Percentiles rank a stretch among this genome's conserved stretches.
These are phyloP conservation scores for Epichloe elymi DNA, from an alignment of 2,329 filamentous ascomycete genomes.

Conservation along the genomic window DNA sequence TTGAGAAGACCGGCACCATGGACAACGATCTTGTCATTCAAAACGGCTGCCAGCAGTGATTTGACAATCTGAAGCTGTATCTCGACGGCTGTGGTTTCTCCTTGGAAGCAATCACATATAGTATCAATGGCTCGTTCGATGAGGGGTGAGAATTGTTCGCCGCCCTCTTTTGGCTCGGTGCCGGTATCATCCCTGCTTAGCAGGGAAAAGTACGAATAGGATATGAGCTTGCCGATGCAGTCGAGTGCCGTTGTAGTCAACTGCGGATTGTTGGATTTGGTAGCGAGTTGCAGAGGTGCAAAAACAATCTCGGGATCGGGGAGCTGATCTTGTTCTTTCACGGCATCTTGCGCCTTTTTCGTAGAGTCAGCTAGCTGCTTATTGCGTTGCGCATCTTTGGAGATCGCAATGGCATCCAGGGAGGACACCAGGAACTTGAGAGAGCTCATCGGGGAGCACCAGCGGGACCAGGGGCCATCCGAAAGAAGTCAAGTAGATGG, in stretches of 20 bases:
- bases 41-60: conserved; percentile 81
- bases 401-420: conserved; percentile 79
- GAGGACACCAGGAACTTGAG: conserved; percentile 92
- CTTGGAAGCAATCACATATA: conserved; percentile 98
- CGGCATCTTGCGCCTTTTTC: conserved; percentile 68
- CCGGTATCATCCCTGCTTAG: conserved; percentile 34
- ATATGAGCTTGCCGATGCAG: conserved; percentile 97
- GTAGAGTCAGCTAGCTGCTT: conserved; percentile 74
- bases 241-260: conserved; percentile 85
- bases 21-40: conserved; percentile 98
- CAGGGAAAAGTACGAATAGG: conserved; percentile 93
- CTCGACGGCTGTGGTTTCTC: conserved; percentile 81
- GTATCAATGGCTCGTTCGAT: conserved; percentile 98
- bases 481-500: conserved; percentile 9
- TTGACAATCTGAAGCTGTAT: conserved; percentile 98
- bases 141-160: conserved; percentile 46
- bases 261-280: conserved; percentile 71
- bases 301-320: conserved; percentile 90
- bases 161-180: conserved; percentile 22
- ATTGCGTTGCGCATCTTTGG: conserved; percentile 79
- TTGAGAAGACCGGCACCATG: conserved; percentile 93
- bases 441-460: conserved; percentile 65
- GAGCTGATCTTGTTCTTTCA: conserved; percentile 72
- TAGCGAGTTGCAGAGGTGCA: conserved; percentile 77
- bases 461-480: conserved; percentile 31